Base-by-base conservation (phyloP, 176 grass and related monocot genomes). In the Phoenix dactylifera region DNA sequence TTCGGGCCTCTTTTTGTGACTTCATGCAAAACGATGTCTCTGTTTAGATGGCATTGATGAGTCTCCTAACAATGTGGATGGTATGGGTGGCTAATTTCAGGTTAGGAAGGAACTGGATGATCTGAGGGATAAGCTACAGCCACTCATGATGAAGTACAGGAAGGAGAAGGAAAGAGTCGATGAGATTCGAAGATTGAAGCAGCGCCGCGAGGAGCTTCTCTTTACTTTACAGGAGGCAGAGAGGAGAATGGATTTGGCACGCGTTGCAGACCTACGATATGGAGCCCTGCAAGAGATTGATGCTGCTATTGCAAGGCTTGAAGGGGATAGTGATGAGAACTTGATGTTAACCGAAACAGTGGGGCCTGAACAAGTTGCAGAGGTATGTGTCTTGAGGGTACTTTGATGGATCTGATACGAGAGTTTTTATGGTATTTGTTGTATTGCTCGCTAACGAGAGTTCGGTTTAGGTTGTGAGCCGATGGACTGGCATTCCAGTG, bases 401-500 rank as follows among this genome's bases (percentile, higher is more conserved):
- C 35, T 44, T 44, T 14, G 35, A 3, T 39, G 32, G 7, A 7
- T 32, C 29, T 32, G 29, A 6, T 44, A 44, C 12, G 35, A 44
- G 10, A 44, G 10, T 44, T 44, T 0, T 44, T 44, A 44, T 44
- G 35, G 35, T 44, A 44, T 44, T 28, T 12, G 1, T 12, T 14
- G 35, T 44, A 44, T 44, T 10, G 35, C 12, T 44, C 14, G 35
- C 35, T 44, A 44, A 44, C 35, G 0, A 14, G 35, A 44, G 35
- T 44, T 44, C 14, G 35, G 35, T 17, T 62, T 57, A 86, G 83
- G 84, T 82, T 4, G 84, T 86, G 51, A 82, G 84, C 49, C 66
- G 79, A 4, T 87, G 84, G 89, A 95, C 85, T 4, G 89, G 89
- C 24, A 95, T 95, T 58, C 85, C 89, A 56, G 85, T 95, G 49